Evolutionary conservation across 345 rosid genomes (phyloP).

Genomic region (Alliaria petiolata): DNA sequence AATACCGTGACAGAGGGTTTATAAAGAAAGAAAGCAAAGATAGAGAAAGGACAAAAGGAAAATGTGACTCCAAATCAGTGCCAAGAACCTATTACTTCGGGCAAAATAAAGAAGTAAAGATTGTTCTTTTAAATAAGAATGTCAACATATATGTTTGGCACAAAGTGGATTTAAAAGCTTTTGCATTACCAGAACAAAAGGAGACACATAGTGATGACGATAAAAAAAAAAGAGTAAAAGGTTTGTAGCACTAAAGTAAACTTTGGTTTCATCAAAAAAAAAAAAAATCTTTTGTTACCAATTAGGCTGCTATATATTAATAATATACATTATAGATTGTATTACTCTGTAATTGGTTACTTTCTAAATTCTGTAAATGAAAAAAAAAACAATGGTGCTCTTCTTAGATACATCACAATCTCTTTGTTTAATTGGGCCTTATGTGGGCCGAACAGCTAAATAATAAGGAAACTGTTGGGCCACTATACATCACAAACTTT

Average conservation of each 20-base stretch:
- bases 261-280: no score
- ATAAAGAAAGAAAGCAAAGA: neutral
- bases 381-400: neutral
- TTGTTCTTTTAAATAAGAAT: slow-evolving; percentile 9
- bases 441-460: neutral
- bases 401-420: neutral
- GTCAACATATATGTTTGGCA: slow-evolving; percentile 21
- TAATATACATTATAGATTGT: neutral
- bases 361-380: neutral
- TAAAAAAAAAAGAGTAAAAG: neutral
- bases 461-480: neutral
- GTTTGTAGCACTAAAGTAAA: neutral
- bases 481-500: neutral
- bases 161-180: slow-evolving; percentile 23
- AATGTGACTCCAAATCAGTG: slow-evolving; percentile 1
- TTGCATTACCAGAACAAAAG: slow-evolving; percentile 23
- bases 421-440: neutral
- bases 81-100: neutral
- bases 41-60: slow-evolving; percentile 1
- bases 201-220: neutral
- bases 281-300: neutral
- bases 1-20: neutral
- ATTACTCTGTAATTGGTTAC: neutral
- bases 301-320: neutral
- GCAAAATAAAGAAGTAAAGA: slow-evolving; percentile 11